Evolutionary conservation across 352 stramenopile genomes (phyloP).

Genomic region (Thraustochytrium striatum): DNA sequence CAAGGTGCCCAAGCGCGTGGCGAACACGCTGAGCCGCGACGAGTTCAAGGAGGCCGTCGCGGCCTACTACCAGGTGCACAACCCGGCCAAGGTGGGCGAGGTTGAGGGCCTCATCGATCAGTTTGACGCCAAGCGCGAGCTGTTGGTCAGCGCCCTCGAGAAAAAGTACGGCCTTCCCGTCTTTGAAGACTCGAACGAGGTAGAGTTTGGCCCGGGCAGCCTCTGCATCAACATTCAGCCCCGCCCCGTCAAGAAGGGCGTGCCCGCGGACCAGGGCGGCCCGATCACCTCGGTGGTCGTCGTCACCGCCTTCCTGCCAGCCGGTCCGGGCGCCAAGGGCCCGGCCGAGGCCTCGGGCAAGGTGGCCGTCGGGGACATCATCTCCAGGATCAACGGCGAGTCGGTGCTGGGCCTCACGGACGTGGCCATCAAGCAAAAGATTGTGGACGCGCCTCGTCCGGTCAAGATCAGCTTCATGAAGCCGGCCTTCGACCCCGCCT

Average conservation of each 20-base stretch:
- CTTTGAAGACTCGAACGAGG: constrained; percentile 42
- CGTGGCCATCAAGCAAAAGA: constrained; percentile 36
- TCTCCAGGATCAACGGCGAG: constrained; percentile 41
- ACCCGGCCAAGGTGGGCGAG: constrained; percentile 63
- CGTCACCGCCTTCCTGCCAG: constrained; percentile 12
- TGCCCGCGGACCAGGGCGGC: constrained; percentile 48
- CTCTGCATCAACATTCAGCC: constrained; percentile 50
- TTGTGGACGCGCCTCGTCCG: constrained; percentile 10
- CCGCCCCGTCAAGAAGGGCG: constrained; percentile 51
- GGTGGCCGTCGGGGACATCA: constrained; percentile 40
- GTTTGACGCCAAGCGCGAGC: constrained; percentile 56
- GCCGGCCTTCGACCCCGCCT: constrained; percentile 58
- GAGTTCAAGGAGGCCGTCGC: constrained; percentile 53
- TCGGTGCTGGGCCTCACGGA: constrained; percentile 41
- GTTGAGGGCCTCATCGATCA: constrained; percentile 16
- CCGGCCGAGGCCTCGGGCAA: constrained; percentile 3
- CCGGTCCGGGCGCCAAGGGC: background rate
- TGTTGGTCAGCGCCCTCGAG: constrained; percentile 43
- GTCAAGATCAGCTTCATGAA: constrained; percentile 52
- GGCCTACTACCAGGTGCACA: constrained; percentile 88
- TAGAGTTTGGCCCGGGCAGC: background rate
- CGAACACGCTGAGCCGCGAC: constrained; percentile 68
- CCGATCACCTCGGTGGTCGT: constrained; percentile 38
- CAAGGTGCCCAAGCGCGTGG: constrained; percentile 65
- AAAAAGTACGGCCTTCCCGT: constrained; percentile 46